phyloP scores from a whole-genome alignment of 371 early-diverging fungal genomes.

The Ordospora colligata region DNA sequence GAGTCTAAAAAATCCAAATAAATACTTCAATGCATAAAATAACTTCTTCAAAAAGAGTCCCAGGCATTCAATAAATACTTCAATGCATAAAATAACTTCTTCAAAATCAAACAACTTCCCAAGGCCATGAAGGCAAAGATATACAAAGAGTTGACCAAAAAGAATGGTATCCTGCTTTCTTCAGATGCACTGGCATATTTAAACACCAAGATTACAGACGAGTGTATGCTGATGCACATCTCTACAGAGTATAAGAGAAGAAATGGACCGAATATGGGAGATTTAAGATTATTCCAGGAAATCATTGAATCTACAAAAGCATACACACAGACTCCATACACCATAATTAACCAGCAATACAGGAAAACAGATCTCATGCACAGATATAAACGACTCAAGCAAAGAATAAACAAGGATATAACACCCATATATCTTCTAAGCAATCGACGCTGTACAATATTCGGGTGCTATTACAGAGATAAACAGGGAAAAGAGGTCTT shows the following conservation, averaged over 20 bases:
- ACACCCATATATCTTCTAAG: conserved; percentile 13
- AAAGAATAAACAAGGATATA: neutral
- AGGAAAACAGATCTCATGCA: neutral
- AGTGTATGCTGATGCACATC: conserved; percentile 3
- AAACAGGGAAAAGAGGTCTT: conserved; percentile 22
- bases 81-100: neutral
- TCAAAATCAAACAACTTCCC: neutral
- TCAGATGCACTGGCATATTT: conserved; percentile 27
- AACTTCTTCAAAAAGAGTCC: neutral
- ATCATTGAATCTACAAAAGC: neutral
- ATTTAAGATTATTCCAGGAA: conserved; percentile 23
- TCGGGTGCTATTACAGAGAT: conserved; percentile 43
- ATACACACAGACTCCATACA: neutral
- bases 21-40: neutral
- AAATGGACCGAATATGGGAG: neutral
- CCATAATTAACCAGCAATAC: conserved; percentile 12
- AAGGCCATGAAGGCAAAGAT: conserved; percentile 24
- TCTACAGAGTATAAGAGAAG: conserved; percentile 17
- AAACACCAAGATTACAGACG: neutral
- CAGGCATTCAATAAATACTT: neutral
- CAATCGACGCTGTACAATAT: neutral
- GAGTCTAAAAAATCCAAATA: conserved; percentile 35
- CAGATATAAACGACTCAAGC: neutral
- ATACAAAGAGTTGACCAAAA: conserved; percentile 35
- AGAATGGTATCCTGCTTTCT: conserved; percentile 35